Conservation (phyloP, 768 basidiomycete species). For the Lyophyllum semitale region DNA sequence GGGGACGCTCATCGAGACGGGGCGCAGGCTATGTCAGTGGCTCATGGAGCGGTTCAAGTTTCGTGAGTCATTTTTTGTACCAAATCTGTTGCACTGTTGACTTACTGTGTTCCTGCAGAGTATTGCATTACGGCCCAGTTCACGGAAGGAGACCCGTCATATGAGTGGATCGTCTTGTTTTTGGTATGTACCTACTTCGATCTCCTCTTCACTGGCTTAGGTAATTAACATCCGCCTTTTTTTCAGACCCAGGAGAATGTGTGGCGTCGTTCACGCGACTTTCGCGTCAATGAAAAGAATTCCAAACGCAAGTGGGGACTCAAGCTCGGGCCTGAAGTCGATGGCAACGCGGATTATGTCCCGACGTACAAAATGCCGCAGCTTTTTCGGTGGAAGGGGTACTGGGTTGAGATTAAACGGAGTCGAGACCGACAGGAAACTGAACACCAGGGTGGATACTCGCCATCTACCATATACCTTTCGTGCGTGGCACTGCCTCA, state of each 20-base stretch:
- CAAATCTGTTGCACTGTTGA: background rate
- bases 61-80: constrained; percentile 28
- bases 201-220: background rate
- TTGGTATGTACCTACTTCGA: constrained; percentile 29
- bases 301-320: constrained; percentile 42
- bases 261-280: constrained; percentile 44
- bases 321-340: constrained; percentile 20
- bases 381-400: constrained; percentile 42
- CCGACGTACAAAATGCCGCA: constrained; percentile 40
- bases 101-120: constrained; percentile 25
- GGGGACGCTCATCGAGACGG: constrained; percentile 40
- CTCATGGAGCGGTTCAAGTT: constrained; percentile 37
- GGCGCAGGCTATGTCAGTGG: constrained; percentile 41
- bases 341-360: constrained; percentile 39
- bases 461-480: constrained; percentile 25
- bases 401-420: constrained; percentile 39
- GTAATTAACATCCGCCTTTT: background rate
- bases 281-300: constrained; percentile 38
- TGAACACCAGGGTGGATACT: constrained; percentile 11
- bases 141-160: constrained; percentile 46
- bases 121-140: constrained; percentile 48
- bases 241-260: constrained; percentile 43
- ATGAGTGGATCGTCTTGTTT: constrained; percentile 50
- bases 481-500: constrained; percentile 23
- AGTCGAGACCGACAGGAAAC: constrained; percentile 7